Conservation (phyloP, 2,329 filamentous ascomycete species). For the Xylariales sp. region DNA sequence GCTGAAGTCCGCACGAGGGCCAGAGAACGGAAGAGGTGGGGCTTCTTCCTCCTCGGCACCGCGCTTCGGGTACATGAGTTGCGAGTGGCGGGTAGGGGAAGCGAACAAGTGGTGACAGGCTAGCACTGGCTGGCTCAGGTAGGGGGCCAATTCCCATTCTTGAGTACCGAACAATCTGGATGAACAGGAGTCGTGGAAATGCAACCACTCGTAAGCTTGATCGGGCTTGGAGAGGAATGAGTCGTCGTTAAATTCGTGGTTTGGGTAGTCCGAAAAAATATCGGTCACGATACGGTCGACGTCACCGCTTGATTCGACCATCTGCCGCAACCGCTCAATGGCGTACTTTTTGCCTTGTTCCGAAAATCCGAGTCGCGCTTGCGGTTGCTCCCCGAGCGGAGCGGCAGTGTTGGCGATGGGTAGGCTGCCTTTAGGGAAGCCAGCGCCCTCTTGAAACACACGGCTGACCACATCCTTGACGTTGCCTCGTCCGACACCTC, state of each 20-base stretch:
- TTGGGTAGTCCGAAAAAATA: constrained; percentile 81
- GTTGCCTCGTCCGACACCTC: constrained; percentile 68
- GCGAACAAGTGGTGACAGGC: constrained; percentile 92
- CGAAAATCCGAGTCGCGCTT: constrained; percentile 62
- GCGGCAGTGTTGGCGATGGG: constrained; percentile 32
- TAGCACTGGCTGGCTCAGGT: constrained; percentile 80
- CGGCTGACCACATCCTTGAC: constrained; percentile 71
- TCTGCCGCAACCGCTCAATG: constrained; percentile 67
- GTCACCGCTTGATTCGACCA: constrained; percentile 76
- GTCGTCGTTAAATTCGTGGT: constrained; percentile 89
- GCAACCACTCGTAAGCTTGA: constrained; percentile 64
- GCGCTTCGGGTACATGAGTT: constrained; percentile 38
- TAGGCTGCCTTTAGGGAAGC: constrained; percentile 60
- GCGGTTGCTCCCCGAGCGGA: constrained; percentile 48
- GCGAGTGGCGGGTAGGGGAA: constrained; percentile 53
- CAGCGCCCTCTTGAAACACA: constrained; percentile 75
- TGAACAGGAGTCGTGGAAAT: constrained; percentile 68
- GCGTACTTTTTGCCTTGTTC: constrained; percentile 69
- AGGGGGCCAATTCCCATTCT: constrained; percentile 88
- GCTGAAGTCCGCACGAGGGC: constrained; percentile 74
- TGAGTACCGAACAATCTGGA: constrained; percentile 76
- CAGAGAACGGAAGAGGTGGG: constrained; percentile 69
- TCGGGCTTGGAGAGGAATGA: constrained; percentile 84
- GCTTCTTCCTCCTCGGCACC: constrained; percentile 42
- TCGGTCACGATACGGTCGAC: constrained; percentile 76